phyloP scores from a whole-genome alignment of 1,284 basidiomycete species.

The Pholiota adiposa region DNA sequence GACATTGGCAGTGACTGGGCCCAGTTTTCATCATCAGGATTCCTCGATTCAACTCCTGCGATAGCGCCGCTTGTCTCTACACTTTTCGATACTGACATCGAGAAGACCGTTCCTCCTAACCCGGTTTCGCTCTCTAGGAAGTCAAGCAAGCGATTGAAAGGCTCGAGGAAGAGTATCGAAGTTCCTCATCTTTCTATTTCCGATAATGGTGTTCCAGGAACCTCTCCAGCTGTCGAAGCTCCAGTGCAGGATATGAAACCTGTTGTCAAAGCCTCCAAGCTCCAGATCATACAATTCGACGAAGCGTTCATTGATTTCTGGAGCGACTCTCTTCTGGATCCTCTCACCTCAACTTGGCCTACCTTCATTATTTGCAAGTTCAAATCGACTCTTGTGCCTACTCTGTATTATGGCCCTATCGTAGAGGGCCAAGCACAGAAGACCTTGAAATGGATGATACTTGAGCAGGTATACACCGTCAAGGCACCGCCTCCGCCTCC shows the following conservation, averaged over 20 bases:
- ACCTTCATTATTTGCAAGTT: constrained; percentile 70
- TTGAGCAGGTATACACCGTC: constrained; percentile 60
- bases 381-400: constrained; percentile 36
- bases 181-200: constrained; percentile 14
- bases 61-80: constrained; percentile 57
- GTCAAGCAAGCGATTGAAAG: constrained; percentile 23
- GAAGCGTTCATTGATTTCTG: constrained; percentile 82
- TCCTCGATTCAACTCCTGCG: constrained; percentile 47
- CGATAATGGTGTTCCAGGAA: neutral
- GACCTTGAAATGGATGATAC: constrained; percentile 60
- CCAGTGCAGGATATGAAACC: constrained; percentile 26
- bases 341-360: constrained; percentile 65
- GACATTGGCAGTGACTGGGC: constrained; percentile 49
- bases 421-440: constrained; percentile 21
- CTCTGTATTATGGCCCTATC: constrained; percentile 19
- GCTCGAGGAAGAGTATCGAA: constrained; percentile 31
- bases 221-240: constrained; percentile 15
- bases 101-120: constrained; percentile 53
- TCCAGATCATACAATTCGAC: constrained; percentile 62
- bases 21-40: constrained; percentile 66
- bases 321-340: constrained; percentile 70
- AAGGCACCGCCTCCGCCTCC: constrained; percentile 40
- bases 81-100: constrained; percentile 61
- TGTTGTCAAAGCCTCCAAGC: constrained; percentile 44
- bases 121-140: constrained; percentile 19